Base-by-base conservation (phyloP, 768 basidiomycete species). In the Boletus edulis region DNA sequence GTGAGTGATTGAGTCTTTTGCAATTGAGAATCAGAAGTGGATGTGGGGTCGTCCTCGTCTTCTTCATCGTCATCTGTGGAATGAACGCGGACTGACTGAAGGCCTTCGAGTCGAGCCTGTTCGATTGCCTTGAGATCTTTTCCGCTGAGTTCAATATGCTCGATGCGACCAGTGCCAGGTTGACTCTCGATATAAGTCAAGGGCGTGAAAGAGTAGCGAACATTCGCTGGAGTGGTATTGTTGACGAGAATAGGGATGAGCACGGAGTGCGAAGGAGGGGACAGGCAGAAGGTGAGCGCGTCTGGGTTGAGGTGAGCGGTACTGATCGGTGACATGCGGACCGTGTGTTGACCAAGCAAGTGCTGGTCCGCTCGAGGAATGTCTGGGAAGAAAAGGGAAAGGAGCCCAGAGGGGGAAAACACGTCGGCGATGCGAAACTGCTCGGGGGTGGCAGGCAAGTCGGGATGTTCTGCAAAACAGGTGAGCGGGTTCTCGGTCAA, bases 311-410 rank as follows among this genome's bases (percentile, higher is more conserved):
- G 76, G 20, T 87, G 86, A 5, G 94, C 95, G 3, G 94, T 97
- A 68, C 94, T 92, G 62, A 92, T 93, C 11, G 94, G 94, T 0
- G 93, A 91, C 81, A 95, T 87, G 59, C 89, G 85, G 49, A 98
- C 88, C 0, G 92, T 94, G 66, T 95, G 92, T 69, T 94, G 87
- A 34, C 95, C 95, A 32, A 85, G 80, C 9, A 91, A 73, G 65
- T 91, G 85, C 5, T 74, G 67, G 58, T 89, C 86, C 39, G 74
- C 76, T 2, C 71, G 65, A 29, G 46, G 20, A 17, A 62, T 65
- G 38, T 76, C 67, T 41, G 63, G 53, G 10, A 54, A 64, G 20
- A 79, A 69, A 10, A 75, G 61, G 4, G 79, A 69, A 13, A 87
- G 55, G 12, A 84, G 62, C 17, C 81, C 81, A 40, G 86, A 79